phyloP scores from a whole-genome alignment of 2,329 filamentous ascomycete species.

The Trichoderma polysporum region DNA sequence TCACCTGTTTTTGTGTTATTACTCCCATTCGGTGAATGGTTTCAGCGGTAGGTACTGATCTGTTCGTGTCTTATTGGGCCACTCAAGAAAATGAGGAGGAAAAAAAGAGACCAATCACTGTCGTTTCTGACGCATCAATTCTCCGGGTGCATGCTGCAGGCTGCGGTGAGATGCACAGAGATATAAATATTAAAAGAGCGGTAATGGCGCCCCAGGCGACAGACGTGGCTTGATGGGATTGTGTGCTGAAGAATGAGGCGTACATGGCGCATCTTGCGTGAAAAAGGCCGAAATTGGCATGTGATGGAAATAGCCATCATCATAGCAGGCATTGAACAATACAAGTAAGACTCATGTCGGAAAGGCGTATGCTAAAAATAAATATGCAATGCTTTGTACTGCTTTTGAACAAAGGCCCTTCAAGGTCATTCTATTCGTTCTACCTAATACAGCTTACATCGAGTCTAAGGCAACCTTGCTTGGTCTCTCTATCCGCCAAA shows the following conservation, averaged over 20 bases:
- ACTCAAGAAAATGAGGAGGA: not conserved
- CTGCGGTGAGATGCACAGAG: constrained; percentile 7
- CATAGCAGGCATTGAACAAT: not conserved
- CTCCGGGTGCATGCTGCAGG: constrained; percentile 1
- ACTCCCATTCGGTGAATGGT: not conserved
- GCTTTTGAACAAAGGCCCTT: not conserved
- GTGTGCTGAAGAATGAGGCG: not conserved
- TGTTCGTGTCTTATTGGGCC: not conserved
- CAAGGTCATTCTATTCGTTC: not conserved
- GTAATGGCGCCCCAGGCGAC: not conserved
- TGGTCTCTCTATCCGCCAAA: not conserved
- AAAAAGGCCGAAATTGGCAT: not conserved
- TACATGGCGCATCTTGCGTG: not conserved
- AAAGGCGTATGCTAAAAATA: not conserved
- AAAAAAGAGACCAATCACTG: not conserved
- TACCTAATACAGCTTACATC: not conserved
- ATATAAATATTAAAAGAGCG: constrained; percentile 6
- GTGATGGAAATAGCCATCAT: not conserved
- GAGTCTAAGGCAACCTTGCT: not conserved
- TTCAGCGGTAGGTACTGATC: not conserved
- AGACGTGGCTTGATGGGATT: not conserved
- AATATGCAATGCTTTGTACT: not conserved
- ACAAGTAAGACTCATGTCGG: too few species aligned
- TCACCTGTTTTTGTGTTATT: not conserved
- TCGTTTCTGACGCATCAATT: not conserved